phyloP scores from a whole-genome alignment of 352 stramenopile species.

The Blastocystis sp. region DNA sequence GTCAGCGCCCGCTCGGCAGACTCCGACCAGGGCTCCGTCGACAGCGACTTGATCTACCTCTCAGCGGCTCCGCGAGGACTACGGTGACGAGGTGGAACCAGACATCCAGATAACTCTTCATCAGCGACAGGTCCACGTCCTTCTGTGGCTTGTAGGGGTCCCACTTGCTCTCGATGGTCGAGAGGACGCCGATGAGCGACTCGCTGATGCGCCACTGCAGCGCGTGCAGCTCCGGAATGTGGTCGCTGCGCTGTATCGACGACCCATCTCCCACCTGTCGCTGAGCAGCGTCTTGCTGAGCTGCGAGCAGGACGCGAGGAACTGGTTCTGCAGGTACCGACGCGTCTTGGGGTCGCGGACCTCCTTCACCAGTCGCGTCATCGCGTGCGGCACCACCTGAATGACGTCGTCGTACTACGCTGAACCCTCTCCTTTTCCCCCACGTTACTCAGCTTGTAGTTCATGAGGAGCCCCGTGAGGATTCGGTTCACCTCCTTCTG shows the following conservation, averaged over 20 bases:
- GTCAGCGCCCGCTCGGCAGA: not conserved
- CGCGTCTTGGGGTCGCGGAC: not conserved
- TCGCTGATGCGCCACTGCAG: conserved; percentile 38
- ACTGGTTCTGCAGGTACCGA: conserved; percentile 10
- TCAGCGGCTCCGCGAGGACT: not conserved
- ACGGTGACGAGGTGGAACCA: conserved; percentile 48
- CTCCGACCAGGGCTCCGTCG: conserved; percentile 42
- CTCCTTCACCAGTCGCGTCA: not conserved
- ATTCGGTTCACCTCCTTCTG: conserved; percentile 37
- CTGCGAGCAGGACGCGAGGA: conserved; percentile 1
- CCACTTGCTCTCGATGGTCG: conserved; percentile 35
- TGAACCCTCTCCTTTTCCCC: not conserved
- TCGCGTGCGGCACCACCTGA: not conserved
- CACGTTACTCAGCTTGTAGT: not conserved
- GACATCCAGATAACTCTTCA: conserved; percentile 46
- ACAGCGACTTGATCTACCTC: conserved; percentile 28
- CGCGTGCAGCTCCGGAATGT: not conserved
- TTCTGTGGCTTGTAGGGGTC: conserved; percentile 37
- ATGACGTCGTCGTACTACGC: conserved; percentile 13
- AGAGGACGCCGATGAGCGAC: conserved; percentile 8
- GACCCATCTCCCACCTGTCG: not conserved
- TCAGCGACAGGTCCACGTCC: not conserved
- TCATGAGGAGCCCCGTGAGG: conserved; percentile 27
- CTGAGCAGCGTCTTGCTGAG: not conserved
- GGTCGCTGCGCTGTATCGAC: not conserved